Evolutionary conservation across 176 grass and related monocot species (phyloP).

Genomic region (Saccharum spontaneum): DNA sequence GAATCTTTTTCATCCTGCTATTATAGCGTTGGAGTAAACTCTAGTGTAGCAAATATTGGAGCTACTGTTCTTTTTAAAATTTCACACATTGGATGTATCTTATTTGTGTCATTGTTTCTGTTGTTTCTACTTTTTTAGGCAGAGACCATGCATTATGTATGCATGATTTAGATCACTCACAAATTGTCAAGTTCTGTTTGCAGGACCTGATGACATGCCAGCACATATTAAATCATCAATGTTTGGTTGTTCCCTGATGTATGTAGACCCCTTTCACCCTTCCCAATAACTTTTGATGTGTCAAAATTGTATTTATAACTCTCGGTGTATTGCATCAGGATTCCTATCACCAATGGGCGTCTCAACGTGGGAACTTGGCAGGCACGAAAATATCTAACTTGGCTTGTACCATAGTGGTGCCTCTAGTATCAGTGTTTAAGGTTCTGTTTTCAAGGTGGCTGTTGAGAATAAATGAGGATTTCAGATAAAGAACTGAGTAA

Average conservation of each 20-base stretch:
- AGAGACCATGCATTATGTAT: constrained; percentile 16
- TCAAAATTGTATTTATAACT: constrained; percentile 26
- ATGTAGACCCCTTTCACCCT: constrained; percentile 14
- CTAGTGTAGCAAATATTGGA: not conserved
- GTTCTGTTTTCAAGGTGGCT: constrained; percentile 17
- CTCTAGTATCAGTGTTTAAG: not conserved
- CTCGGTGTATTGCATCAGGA: constrained; percentile 46
- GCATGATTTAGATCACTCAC: constrained; percentile 3
- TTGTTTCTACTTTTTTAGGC: not conserved
- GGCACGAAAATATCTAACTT: constrained; percentile 36
- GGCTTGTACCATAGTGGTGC: not conserved
- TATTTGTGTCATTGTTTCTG: not conserved
- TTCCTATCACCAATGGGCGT: constrained; percentile 80
- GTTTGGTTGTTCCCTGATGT: constrained; percentile 91
- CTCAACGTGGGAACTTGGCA: constrained; percentile 99
- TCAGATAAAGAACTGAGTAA: not conserved
- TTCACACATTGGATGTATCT: not conserved
- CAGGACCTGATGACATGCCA: constrained; percentile 98
- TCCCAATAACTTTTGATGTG: not conserved
- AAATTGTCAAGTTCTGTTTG: constrained; percentile 38
- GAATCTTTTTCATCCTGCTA: not conserved
- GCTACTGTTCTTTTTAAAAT: constrained; percentile 1
- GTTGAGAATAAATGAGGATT: not conserved
- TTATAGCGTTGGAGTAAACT: not conserved
- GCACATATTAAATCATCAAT: constrained; percentile 99